Base-by-base conservation (phyloP, 2,329 filamentous ascomycete genomes). In the Amphichorda felina region DNA sequence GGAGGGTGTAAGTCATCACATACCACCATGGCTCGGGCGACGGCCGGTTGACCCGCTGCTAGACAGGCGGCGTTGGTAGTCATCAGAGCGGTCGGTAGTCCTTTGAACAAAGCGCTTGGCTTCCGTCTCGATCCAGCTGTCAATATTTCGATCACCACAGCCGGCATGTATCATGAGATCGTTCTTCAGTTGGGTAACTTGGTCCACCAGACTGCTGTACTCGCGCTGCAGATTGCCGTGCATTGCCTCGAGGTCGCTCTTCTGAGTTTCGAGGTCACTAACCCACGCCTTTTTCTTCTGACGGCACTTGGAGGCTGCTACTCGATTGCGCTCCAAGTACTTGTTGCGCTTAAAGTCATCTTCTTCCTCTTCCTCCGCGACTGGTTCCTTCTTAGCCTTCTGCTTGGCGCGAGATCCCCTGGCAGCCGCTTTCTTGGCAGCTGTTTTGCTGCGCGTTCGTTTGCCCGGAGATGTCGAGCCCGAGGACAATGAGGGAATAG, bases 251-350 rank as follows among this genome's bases (percentile, higher is more conserved):
- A 73, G 44, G 1, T 49, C 55, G 8, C 51, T 43, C 37, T 63
- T 64, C 5, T 56, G 59, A 36, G 64, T 60, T 40, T 73, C 66
- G 16, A 73, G 48, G n/a, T 64, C 60, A 10, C 54, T 54, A 16
- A 68, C 61, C 60, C 64, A 71, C 44, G 63, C 56, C 53, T 72
- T 75, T 47, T 72, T 72, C 55, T 82, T 83, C 47, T 79, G 71
- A 4, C 81, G 72, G 48, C 80, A 86, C 50, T 84, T 85, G 51
- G 75, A 80, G 2, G 82, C 81, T 0, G 82, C 81, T 3, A 81
- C 60, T 8, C 81, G 68, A 51, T 87, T 87, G 40, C 80, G 72
- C 54, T 82, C 76, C 0, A 84, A 64, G 45, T 76, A 78, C 41
- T 67, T 68, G 41, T 61, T 65, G 19, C 72, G 63, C 45, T 70